Percentiles rank a stretch among this genome's conserved stretches.
Evolutionary conservation across 345 rosid genomes (phyloP).

Genomic region (Microcos paniculata): DNA sequence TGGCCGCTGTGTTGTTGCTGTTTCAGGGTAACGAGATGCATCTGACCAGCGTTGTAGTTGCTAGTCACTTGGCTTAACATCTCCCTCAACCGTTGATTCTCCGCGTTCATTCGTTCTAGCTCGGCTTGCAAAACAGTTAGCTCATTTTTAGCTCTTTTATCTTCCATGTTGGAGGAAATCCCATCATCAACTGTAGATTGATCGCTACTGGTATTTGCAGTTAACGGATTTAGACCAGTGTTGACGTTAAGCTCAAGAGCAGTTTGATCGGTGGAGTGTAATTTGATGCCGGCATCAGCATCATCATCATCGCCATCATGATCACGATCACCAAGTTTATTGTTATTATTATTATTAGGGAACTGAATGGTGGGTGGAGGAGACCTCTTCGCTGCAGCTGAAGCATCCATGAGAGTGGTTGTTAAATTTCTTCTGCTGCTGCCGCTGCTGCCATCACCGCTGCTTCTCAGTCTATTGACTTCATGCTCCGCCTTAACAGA

Average conservation of each 20-base stretch:
- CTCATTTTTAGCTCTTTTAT: conserved; percentile 49
- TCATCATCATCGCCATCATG: too few species aligned
- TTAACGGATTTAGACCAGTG: conserved; percentile 65
- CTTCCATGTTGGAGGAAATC: conserved; percentile 46
- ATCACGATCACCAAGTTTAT: too few species aligned
- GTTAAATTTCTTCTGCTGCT: conserved; percentile 15
- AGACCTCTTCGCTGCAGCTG: conserved; percentile 18
- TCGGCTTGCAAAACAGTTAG: conserved; percentile 47
- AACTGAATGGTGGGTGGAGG: conserved; percentile 42
- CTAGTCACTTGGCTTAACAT: conserved; percentile 42
- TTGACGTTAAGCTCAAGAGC: conserved; percentile 39
- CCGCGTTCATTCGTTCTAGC: conserved; percentile 41
- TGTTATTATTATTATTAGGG: too few species aligned
- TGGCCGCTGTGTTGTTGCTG: too few species aligned
- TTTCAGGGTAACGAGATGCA: conserved; percentile 38
- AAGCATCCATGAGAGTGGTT: too few species aligned
- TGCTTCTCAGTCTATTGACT: conserved; percentile 24
- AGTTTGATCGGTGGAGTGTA: conserved; percentile 13
- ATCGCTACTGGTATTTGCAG: conserved; percentile 56
- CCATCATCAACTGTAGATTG: conserved; percentile 67
- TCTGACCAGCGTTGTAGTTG: conserved; percentile 46
- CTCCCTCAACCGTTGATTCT: conserved; percentile 48
- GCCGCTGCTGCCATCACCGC: conserved; percentile 23
- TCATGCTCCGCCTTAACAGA: conserved; percentile 34
- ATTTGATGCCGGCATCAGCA: too few species aligned